Conservation (phyloP, 805 yeast species). For the Candida montana region DNA sequence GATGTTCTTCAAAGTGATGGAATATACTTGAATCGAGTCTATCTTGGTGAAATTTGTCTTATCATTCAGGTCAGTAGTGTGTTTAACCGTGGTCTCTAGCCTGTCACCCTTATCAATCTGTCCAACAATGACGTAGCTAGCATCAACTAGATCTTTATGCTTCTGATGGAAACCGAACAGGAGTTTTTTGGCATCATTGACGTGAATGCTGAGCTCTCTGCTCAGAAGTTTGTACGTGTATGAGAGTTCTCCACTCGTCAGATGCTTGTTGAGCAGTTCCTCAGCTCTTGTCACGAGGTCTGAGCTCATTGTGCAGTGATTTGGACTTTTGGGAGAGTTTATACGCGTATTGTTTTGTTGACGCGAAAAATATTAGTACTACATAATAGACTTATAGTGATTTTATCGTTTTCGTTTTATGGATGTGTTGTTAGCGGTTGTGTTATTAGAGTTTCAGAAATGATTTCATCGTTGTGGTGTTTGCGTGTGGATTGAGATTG, state of each 20-base stretch:
- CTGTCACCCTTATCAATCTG: conserved; percentile 6
- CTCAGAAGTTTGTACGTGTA: conserved; percentile 39
- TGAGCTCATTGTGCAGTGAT: background rate
- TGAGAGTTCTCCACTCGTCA: conserved; percentile 3
- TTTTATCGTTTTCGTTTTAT: too few relatives aligned
- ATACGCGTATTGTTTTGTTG: background rate
- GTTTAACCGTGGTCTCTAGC: conserved; percentile 13
- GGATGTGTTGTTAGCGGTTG: too few relatives aligned
- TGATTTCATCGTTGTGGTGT: too few relatives aligned
- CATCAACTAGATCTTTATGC: conserved; percentile 32
- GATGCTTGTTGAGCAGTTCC: background rate
- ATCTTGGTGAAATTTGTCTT: conserved; percentile 28
- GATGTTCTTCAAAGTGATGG: conserved; percentile 26
- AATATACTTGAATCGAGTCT: conserved; percentile 34
- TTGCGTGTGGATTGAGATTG: too few relatives aligned
- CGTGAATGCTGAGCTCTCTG: conserved; percentile 34
- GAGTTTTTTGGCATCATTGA: conserved; percentile 33
- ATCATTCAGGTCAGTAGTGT: conserved; percentile 24
- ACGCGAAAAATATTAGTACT: background rate
- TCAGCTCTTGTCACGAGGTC: conserved; percentile 1
- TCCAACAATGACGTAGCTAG: conserved; percentile 40
- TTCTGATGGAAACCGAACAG: conserved; percentile 34
- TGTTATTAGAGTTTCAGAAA: too few relatives aligned
- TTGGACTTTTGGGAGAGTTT: too few relatives aligned
- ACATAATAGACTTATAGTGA: background rate